Conservation (phyloP, 176 grass and related monocot genomes). For the Oryza brachyantha region DNA sequence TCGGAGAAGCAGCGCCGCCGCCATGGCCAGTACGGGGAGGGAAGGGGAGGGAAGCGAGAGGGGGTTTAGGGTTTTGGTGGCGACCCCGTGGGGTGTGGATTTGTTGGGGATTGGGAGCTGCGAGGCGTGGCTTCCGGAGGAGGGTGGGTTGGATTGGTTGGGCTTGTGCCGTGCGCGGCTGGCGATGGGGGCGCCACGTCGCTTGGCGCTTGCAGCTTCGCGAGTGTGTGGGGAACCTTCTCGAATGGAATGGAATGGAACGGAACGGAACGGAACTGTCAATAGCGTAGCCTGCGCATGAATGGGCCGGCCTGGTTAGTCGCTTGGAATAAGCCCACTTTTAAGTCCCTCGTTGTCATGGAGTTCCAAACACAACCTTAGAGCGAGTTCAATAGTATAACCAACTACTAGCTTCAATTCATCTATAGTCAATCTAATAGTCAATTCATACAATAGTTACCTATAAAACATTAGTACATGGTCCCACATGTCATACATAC, state of each 20-base stretch:
- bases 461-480: no score
- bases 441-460: no score
- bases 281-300: background rate
- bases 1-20: slow-evolving; percentile 34
- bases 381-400: no score
- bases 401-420: no score
- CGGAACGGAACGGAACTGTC: background rate
- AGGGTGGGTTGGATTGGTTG: background rate
- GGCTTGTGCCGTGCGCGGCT: background rate
- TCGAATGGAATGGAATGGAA: background rate
- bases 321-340: no score
- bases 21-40: background rate
- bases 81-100: background rate
- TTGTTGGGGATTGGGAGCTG: background rate
- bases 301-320: background rate
- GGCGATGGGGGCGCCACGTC: background rate
- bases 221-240: background rate
- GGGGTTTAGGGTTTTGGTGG: background rate
- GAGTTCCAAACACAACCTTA: no score
- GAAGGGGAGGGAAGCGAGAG: background rate
- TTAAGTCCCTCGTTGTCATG: no score
- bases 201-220: background rate
- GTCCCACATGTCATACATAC: no score
- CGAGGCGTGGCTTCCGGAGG: background rate
- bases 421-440: no score